These are phyloP conservation scores for Sicyos baderoa DNA, from an alignment of 306 rosid genomes.

Conservation along the genomic window DNA sequence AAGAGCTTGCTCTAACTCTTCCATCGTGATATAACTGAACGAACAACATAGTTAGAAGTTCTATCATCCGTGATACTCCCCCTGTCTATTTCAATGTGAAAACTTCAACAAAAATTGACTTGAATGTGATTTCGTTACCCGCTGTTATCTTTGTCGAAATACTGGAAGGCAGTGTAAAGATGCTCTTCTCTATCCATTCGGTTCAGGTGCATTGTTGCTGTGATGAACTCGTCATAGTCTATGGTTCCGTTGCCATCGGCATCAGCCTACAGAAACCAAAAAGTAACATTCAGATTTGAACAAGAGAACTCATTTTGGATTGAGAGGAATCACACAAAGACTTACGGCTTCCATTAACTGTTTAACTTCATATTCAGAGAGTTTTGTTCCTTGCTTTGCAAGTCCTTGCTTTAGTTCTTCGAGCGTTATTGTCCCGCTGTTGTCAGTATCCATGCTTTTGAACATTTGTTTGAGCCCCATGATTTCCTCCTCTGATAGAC, in stretches of 20 bases:
- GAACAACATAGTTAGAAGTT: background rate
- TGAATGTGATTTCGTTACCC: slow-evolving; percentile 43
- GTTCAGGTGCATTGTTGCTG: slow-evolving; percentile 96
- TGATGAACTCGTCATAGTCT: slow-evolving; percentile 92
- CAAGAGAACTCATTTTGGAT: background rate
- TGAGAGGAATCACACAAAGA: background rate
- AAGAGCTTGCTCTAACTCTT: slow-evolving; percentile 91
- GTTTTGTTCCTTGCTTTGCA: slow-evolving; percentile 84
- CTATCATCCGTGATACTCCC: background rate
- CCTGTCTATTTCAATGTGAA: background rate
- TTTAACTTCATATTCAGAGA: slow-evolving; percentile 71
- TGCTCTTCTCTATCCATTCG: slow-evolving; percentile 91
- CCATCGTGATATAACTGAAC: slow-evolving; percentile 66
- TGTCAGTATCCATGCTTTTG: slow-evolving; percentile 76
- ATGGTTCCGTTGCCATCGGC: slow-evolving; percentile 95
- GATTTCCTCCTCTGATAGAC: slow-evolving; percentile 95
- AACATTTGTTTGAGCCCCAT: slow-evolving; percentile 96
- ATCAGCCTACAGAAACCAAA: slow-evolving; percentile 56
- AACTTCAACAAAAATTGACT: background rate
- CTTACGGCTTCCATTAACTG: slow-evolving; percentile 95
- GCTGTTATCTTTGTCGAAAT: slow-evolving; percentile 86
- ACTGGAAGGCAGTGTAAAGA: slow-evolving; percentile 93
- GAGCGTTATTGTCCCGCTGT: slow-evolving; percentile 89
- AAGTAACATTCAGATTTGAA: background rate
- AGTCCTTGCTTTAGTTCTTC: slow-evolving; percentile 97